Conservation (phyloP, 2,329 filamentous ascomycete genomes). For the Mycosphaerelloides madeirae region DNA sequence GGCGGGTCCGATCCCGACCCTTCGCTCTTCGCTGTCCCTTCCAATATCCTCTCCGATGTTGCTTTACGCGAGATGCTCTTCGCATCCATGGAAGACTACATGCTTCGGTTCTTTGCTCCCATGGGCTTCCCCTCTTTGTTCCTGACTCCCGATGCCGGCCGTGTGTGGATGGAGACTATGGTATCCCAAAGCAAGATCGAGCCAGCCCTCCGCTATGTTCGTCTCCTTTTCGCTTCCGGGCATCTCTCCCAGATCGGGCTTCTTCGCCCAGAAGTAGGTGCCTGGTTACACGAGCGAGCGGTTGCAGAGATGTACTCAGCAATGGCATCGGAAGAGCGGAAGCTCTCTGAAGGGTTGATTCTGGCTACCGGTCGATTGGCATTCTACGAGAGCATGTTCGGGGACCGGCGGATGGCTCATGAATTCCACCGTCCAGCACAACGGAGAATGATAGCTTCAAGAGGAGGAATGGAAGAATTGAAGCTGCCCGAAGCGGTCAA, state of each 20-base stretch:
- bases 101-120: too few relatives aligned
- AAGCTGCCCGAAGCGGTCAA: conserved; percentile 7
- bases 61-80: too few relatives aligned
- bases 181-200: background rate
- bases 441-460: conserved; percentile 11
- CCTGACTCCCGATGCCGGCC: too few relatives aligned
- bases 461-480: conserved; percentile 8
- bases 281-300: conserved; percentile 1
- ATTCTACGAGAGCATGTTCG: conserved; percentile 12
- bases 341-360: conserved; percentile 8
- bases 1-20: too few relatives aligned
- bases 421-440: conserved; percentile 7
- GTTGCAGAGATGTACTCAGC: conserved; percentile 9
- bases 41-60: too few relatives aligned
- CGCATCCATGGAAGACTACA: too few relatives aligned
- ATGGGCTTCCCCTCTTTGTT: too few relatives aligned
- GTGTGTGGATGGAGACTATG: too few relatives aligned
- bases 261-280: background rate
- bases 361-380: conserved; percentile 12
- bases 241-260: conserved; percentile 5
- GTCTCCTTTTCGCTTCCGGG: conserved; percentile 13
- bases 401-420: conserved; percentile 6
- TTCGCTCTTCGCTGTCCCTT: too few relatives aligned
- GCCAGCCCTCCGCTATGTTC: conserved; percentile 13
- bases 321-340: conserved; percentile 4